Conservation (phyloP, 73 alveolate species). For the Effrenium voratum region DNA sequence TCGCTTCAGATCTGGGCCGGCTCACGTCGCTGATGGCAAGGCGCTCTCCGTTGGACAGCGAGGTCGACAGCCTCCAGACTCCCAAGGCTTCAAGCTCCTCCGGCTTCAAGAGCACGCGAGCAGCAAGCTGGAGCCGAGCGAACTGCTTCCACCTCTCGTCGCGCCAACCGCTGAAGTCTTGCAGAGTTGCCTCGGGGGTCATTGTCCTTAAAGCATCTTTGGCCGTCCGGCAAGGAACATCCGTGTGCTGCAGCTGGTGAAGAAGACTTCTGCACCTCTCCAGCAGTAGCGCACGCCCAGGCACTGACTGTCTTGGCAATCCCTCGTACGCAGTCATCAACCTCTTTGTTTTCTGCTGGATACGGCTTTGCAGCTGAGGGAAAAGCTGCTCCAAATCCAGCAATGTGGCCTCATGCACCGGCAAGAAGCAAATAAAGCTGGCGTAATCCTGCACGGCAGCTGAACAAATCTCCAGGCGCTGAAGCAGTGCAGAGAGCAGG, state of each 20-base stretch:
- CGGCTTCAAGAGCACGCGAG: slow-evolving; percentile 75
- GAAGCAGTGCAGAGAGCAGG: slow-evolving; percentile 32
- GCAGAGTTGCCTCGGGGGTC: slow-evolving; percentile 70
- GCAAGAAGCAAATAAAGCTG: slow-evolving; percentile 50
- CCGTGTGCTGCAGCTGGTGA: slow-evolving; percentile 25
- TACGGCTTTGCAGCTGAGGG: slow-evolving; percentile 44
- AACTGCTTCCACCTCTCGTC: slow-evolving; percentile 77
- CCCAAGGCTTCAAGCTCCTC: slow-evolving; percentile 33
- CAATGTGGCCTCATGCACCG: slow-evolving; percentile 68
- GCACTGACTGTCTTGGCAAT: slow-evolving; percentile 36
- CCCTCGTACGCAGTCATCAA: slow-evolving; percentile 23
- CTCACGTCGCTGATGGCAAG: background rate
- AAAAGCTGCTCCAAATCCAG: slow-evolving; percentile 55
- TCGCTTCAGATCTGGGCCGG: background rate
- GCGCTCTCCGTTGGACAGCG: background rate
- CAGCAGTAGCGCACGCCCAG: slow-evolving; percentile 30
- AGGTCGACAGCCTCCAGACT: background rate
- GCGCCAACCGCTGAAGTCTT: slow-evolving; percentile 48
- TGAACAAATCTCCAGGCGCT: slow-evolving; percentile 31
- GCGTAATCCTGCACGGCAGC: slow-evolving; percentile 81
- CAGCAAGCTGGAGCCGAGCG: slow-evolving; percentile 62
- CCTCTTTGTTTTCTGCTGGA: slow-evolving; percentile 4
- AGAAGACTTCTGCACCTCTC: slow-evolving; percentile 22
- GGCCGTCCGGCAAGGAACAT: slow-evolving; percentile 20
- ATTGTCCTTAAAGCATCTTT: slow-evolving; percentile 41